Conservation (phyloP, 106 monocot species). For the Dendrobium officinale region DNA sequence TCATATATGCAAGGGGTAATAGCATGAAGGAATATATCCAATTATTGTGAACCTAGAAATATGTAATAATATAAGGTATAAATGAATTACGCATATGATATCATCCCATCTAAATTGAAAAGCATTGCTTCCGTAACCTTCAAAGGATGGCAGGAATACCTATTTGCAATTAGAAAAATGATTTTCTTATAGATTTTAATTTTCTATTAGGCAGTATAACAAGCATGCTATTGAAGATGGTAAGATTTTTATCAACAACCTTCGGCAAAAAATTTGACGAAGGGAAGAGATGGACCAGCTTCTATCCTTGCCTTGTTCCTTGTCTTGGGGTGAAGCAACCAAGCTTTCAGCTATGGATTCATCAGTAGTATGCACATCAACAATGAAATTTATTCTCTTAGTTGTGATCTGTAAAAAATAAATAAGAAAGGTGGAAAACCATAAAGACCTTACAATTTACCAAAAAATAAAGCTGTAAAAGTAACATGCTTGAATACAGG, state of each 20-base stretch:
- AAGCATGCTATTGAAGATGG: not conserved
- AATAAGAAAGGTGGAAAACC: not conserved
- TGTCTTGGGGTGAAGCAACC: conserved; percentile 24
- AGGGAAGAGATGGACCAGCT: conserved; percentile 88
- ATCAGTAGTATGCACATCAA: conserved; percentile 39
- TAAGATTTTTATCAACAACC: conserved; percentile 32
- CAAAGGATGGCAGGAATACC: not conserved
- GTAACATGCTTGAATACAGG: not conserved
- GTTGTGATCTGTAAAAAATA: conserved; percentile 61
- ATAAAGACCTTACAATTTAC: not conserved
- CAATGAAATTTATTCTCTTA: conserved; percentile 79
- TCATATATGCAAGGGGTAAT: not conserved
- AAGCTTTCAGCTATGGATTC: conserved; percentile 22
- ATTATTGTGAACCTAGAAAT: not conserved
- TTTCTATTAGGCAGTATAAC: not conserved
- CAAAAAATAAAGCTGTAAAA: not conserved
- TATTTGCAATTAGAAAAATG: not conserved
- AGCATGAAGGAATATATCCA: not conserved
- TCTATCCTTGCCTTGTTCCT: conserved; percentile 55
- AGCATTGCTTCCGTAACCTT: not conserved
- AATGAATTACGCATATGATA: not conserved
- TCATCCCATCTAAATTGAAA: not conserved
- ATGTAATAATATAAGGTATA: not conserved
- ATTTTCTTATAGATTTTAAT: not conserved
- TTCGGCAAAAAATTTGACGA: conserved; percentile 80